phyloP scores from a whole-genome alignment of 2,329 filamentous ascomycete species.

The Macrophomina phaseolina region DNA sequence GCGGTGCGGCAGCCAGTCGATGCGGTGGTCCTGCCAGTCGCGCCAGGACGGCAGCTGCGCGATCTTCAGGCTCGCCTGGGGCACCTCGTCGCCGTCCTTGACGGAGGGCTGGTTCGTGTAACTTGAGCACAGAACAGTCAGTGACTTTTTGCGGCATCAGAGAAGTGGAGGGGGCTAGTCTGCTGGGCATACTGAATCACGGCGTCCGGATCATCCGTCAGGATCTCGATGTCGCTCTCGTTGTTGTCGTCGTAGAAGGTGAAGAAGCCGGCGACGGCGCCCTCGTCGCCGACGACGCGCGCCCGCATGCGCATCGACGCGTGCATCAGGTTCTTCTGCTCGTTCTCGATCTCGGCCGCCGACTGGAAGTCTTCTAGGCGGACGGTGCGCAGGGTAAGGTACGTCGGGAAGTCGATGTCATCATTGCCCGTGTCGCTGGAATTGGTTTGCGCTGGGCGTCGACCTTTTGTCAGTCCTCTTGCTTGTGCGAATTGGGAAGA shows the following conservation, averaged over 20 bases:
- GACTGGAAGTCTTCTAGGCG: conserved; percentile 52
- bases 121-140: background rate
- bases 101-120: conserved; percentile 68
- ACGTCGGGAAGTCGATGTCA: conserved; percentile 41
- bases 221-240: conserved; percentile 61
- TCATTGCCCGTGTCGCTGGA: conserved; percentile 37
- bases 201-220: conserved; percentile 53
- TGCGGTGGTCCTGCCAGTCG: conserved; percentile 63
- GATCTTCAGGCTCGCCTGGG: conserved; percentile 55
- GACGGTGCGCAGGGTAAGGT: conserved; percentile 55
- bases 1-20: conserved; percentile 63
- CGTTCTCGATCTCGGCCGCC: conserved; percentile 56
- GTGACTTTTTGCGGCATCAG: too few relatives aligned
- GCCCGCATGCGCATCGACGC: conserved; percentile 56
- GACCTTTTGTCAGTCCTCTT: background rate
- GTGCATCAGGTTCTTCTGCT: conserved; percentile 51
- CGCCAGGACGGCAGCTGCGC: conserved; percentile 58
- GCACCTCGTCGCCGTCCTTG: conserved; percentile 51
- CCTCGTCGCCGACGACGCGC: conserved; percentile 51
- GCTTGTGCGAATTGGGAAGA: too few relatives aligned
- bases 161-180: background rate
- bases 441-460: conserved; percentile 30
- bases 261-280: conserved; percentile 63
- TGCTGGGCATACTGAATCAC: conserved; percentile 41
- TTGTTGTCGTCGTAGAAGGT: conserved; percentile 54